Evolutionary conservation across 345 rosid genomes (phyloP).

Genomic region (Linum lewisii): DNA sequence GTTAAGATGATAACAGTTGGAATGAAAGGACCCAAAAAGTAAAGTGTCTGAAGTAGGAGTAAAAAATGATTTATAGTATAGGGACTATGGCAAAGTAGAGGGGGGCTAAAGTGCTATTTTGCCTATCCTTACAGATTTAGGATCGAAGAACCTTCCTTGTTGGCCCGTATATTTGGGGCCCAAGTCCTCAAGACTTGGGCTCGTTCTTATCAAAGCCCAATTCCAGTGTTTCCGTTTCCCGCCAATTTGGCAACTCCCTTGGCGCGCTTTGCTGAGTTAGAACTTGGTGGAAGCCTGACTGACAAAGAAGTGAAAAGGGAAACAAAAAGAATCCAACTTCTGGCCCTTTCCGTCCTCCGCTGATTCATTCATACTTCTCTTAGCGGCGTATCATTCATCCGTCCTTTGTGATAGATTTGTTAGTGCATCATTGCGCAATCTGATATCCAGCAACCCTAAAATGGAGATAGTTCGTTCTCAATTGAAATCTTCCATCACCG

Average conservation of each 20-base stretch:
- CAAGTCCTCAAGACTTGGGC: no score
- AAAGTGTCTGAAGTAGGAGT: no score
- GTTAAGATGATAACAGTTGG: no score
- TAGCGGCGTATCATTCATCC: not conserved
- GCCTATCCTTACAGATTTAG: no score
- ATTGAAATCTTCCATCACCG: constrained; percentile 17
- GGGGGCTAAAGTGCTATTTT: no score
- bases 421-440: not conserved
- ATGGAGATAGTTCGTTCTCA: constrained; percentile 49
- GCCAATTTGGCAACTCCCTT: not conserved
- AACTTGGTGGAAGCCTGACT: no score
- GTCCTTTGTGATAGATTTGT: not conserved
- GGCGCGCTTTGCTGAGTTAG: not conserved
- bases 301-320: not conserved
- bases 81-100: no score
- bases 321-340: not conserved
- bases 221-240: not conserved
- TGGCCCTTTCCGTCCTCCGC: not conserved
- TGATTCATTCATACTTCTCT: not conserved
- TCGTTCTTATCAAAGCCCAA: no score
- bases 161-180: no score
- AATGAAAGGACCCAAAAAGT: no score
- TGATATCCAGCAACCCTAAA: not conserved
- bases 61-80: no score
- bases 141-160: no score